Evolutionary conservation across 139 green algal species (phyloP), one percentile per base, ranked within the genome.

Genomic region (Coelastrella sp.): DNA sequence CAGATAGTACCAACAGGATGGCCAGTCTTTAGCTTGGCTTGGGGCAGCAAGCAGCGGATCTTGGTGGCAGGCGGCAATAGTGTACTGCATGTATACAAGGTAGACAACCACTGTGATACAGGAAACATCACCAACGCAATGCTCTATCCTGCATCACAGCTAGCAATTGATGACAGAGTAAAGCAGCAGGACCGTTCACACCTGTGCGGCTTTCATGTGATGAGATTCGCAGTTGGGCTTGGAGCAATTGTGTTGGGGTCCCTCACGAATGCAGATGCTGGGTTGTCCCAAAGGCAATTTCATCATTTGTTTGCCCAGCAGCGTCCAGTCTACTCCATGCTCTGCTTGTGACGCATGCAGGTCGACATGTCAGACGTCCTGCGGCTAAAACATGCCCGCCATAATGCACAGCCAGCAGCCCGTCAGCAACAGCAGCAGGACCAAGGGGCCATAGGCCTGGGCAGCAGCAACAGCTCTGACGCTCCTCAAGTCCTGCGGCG

Each of bases 11-110:
- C 83, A 16, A 87, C 85, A n/a, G 90, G 81, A 23, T 85, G 93
- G 11, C 89, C 94, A 4, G 85, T 96, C 19, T 95, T 95, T 92
- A 93, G 91, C 61, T 73, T 96, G 57, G 91, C 94, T 5, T 97
- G 95, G 95, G 91, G 94, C 76, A 90, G 84, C 61, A 91, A 91
- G 22, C 90, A 92, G 19, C 80, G 83, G 4, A 93, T 93, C 68
- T 89, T 97, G 64, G 91, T 94, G 20, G 94, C 93, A 4, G 95
- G 95, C 4, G 93, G 93, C 57, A 95, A 95, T 20, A 90, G 87
- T 6, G 88, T 95, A 22, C 83, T 96, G 11, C 90, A 93, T 47
- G 90, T 95, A 4, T 96, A 93, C 60, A 95, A 93, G 66, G 88
- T 92, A 56, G 7, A 47, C 32, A 47, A 47, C 32, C 32, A 47